Base-by-base conservation (phyloP, 179 eudicot genomes). In the Vitellaria paradoxa region DNA sequence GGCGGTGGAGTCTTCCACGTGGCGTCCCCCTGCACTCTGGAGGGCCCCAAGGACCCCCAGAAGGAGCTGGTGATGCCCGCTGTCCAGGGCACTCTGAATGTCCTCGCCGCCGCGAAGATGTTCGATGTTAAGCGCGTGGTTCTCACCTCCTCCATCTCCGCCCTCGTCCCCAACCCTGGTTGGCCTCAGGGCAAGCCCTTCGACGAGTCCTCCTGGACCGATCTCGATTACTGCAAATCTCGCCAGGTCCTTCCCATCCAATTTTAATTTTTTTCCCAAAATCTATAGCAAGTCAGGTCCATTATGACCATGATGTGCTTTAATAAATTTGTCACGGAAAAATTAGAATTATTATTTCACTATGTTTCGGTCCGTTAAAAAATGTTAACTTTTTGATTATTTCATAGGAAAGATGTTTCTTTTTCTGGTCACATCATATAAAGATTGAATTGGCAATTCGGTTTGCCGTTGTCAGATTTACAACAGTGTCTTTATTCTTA, bases 1-100 rank as follows among this genome's bases (percentile, higher is more conserved):
- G 93, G 94, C 0, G 97, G 82, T 0, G 96, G 93, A 0, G 87
- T 94, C 65, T 92, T 94, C 88, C 98, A 94, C 88, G 96, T 94
- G 83, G 97, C 97, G 30, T 94, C 98, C 0, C 98, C 97, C 6
- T 94, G 98, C 45, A 76, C 88, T 7, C 84, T 94, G 7, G 91
- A 87, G 78, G 98, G 87, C 60, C 97, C 97, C 14, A 12, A 8
- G 59, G 98, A 90, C 70, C 96, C 96, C 4, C 88, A 89, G 74
- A 68, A 57, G 68, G 97, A 94, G 82, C 84, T 94, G 30, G 76
- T 93, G 77, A 86, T 80, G 45, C 97, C 98, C 24, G 98, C 98
- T 15, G 89, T 94, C 0, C 80, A 88, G 76, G 98, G 98, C 6
- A 94, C 97, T 1, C n/a, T 84, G 8, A 91, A 93, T 66, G 94